Conservation (phyloP, 768 basidiomycete species). For the Kockovaella imperatae region DNA sequence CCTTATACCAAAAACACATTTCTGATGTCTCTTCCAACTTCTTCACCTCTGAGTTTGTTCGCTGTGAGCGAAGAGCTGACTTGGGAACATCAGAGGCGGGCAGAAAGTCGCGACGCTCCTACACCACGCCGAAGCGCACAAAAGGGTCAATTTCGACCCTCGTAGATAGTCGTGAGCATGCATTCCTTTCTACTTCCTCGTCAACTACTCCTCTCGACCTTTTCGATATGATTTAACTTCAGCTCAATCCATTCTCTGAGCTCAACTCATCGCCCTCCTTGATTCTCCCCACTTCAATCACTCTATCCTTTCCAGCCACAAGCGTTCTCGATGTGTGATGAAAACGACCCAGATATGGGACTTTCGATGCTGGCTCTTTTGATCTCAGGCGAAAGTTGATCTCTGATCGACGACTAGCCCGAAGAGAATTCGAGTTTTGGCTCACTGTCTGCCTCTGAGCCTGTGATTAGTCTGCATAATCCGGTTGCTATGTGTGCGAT, state of each 20-base stretch:
- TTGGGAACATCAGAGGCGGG: background rate
- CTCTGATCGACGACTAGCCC: constrained; percentile 9
- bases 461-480: constrained; percentile 5
- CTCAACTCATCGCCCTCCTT: too few relatives aligned
- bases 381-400: background rate
- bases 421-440: constrained; percentile 8
- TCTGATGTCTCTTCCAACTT: constrained; percentile 24
- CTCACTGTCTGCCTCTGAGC: constrained; percentile 13
- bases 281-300: constrained; percentile 7
- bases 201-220: background rate
- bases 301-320: constrained; percentile 11
- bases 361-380: constrained; percentile 6
- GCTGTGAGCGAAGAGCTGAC: background rate
- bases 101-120: too few relatives aligned
- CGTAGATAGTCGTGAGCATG: constrained; percentile 1
- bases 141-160: background rate
- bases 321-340: constrained; percentile 3
- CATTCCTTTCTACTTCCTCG: background rate
- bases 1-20: constrained; percentile 36
- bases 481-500: constrained; percentile 20
- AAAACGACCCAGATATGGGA: constrained; percentile 12
- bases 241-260: constrained; percentile 45
- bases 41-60: background rate
- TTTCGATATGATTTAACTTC: constrained; percentile 39
- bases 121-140: background rate